These are phyloP conservation scores for Neopestalotiopsis sp. DNA, from an alignment of 2,329 filamentous ascomycete genomes.

Conservation along the genomic window DNA sequence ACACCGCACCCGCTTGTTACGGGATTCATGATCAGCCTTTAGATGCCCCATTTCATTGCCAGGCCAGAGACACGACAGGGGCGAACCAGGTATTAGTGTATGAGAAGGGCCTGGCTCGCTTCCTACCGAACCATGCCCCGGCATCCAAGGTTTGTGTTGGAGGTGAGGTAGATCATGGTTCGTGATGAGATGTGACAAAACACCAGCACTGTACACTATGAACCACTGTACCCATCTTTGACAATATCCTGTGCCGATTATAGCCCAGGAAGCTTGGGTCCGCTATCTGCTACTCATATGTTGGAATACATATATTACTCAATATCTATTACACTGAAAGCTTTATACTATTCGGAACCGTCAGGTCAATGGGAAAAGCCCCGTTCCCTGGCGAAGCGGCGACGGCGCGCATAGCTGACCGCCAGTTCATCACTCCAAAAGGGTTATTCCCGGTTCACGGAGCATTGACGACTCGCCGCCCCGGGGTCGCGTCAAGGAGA, in stretches of 20 bases:
- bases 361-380: slow-evolving; percentile 6
- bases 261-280: too few relatives aligned
- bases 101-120: not conserved
- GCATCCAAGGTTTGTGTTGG: slow-evolving; percentile 11
- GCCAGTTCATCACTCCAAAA: slow-evolving; percentile 51
- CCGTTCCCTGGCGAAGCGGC: slow-evolving; percentile 26
- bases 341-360: not conserved
- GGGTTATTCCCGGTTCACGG: slow-evolving; percentile 33
- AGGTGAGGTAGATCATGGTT: slow-evolving; percentile 44
- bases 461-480: slow-evolving; percentile 27
- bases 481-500: not conserved
- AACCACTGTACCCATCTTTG: not conserved
- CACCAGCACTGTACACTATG: slow-evolving; percentile 30
- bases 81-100: slow-evolving; percentile 2
- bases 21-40: not conserved
- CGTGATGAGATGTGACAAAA: slow-evolving; percentile 38
- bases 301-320: too few relatives aligned
- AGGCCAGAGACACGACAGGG: not conserved
- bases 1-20: not conserved
- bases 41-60: not conserved
- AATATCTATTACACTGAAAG: too few relatives aligned
- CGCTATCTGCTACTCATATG: too few relatives aligned
- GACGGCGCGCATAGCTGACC: slow-evolving; percentile 46
- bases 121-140: not conserved
- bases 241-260: too few relatives aligned